Evolutionary conservation across 495 filamentous ascomycete species (phyloP), one percentile per base, ranked within the genome.

Genomic region (Talaromyces liani): DNA sequence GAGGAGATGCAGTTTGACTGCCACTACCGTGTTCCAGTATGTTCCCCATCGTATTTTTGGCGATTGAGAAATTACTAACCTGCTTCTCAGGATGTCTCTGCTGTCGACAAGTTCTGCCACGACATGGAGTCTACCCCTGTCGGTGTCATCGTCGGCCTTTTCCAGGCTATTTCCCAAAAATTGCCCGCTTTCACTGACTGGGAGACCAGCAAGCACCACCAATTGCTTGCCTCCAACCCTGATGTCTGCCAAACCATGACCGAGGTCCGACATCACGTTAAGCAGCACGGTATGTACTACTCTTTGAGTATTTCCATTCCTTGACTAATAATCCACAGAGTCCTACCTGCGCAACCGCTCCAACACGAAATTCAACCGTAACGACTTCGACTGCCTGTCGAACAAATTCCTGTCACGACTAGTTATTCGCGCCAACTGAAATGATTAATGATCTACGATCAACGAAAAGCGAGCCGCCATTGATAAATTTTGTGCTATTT

Each of bases 1-100:
- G 92, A 97, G 73, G 88, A 95, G 79, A 96, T 97, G 85, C 92
- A 97, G 73, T 97, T 96, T 73, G 92, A 97, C 74, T 92, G 88
- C 80, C 89, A 94, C 72, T 97, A 96, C 80, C 89, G 91, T 53
- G 86, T 92, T 9, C 91, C 89, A 12, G 78, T 81, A 67, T 72
- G 77, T 70, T 25, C 12, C 12, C 18, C 34, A 16, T 1, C 7
- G 2, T 31, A 33, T 14, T 29, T 18, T 14, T 33, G 16, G 4
- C 7, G 18, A 54, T 54, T 0, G 2, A 27, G 2, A 27, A 14
- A 0, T 16, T 56, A 29, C 53, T 56, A 56, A 36, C 31, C 2
- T 60, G 58, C 4, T 22, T 25, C 41, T 9, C 22, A 81, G 78
- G 92, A 97, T 73, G 81, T 87, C 29, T 80, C 84, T 51, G 88